A percentile compares a stretch with the other conserved stretches of the same genome.
phyloP scores from a whole-genome alignment of 495 filamentous ascomycete species.

The Aspergillus diversus region DNA sequence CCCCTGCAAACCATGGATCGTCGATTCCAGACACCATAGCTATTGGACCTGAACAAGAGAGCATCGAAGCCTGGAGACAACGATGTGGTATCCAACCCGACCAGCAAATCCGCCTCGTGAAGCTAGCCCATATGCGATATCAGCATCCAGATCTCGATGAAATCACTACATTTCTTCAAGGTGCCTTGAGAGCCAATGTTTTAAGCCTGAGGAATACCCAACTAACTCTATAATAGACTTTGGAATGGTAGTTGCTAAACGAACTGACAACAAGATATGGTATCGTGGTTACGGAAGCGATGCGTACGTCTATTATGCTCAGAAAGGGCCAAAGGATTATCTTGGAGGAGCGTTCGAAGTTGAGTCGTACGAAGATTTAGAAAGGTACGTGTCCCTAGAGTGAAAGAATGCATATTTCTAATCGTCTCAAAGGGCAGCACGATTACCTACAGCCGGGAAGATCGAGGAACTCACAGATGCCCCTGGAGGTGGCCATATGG shows the following conservation, averaged over 20 bases:
- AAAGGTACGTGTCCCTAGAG: not conserved
- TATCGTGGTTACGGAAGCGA: slow-evolving; percentile 63
- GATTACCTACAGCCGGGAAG: slow-evolving; percentile 3
- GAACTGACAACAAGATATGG: slow-evolving; percentile 53
- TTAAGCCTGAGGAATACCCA: not conserved
- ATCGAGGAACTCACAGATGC: slow-evolving; percentile 23
- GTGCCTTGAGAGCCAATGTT: slow-evolving; percentile 9
- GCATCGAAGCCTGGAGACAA: slow-evolving; percentile 34
- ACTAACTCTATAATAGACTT: slow-evolving; percentile 43
- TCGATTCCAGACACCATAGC: slow-evolving; percentile 32
- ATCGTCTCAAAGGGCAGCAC: not conserved
- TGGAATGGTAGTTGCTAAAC: slow-evolving; percentile 52
- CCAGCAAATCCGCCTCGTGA: slow-evolving; percentile 38
- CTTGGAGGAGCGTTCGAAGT: slow-evolving; percentile 44
- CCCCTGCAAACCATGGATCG: not conserved
- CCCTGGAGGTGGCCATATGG: slow-evolving; percentile 38
- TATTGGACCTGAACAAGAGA: slow-evolving; percentile 28
- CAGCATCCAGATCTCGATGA: slow-evolving; percentile 47
- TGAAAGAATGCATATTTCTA: not conserved
- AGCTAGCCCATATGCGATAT: slow-evolving; percentile 48
- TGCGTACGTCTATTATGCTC: slow-evolving; percentile 56
- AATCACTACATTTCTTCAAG: slow-evolving; percentile 40
- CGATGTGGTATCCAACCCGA: slow-evolving; percentile 33
- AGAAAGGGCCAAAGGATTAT: slow-evolving; percentile 52
- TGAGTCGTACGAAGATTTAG: slow-evolving; percentile 1